phyloP scores from a whole-genome alignment of 225 moss, liverwort and hornwort genomes.

The Ulota crispa region DNA sequence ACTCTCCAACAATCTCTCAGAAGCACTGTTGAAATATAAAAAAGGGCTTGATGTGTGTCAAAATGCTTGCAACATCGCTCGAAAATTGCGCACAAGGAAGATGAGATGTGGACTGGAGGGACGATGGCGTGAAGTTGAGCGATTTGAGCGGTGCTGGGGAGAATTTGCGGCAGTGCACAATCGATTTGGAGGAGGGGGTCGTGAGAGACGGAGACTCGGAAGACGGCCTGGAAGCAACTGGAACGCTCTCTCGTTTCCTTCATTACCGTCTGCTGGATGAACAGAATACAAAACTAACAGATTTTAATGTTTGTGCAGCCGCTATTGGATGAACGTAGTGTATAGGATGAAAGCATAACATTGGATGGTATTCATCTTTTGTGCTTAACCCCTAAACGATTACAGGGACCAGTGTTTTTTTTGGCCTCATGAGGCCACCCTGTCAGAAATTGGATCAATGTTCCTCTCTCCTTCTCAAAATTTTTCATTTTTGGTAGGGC shows the following conservation, averaged over 20 bases:
- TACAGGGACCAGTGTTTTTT: too few relatives aligned
- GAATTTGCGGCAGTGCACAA: neutral
- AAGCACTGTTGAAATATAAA: neutral
- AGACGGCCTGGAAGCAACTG: slow-evolving; percentile 22
- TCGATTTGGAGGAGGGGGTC: neutral
- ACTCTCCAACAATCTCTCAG: neutral
- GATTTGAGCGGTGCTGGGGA: neutral
- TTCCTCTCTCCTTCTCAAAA: too few relatives aligned
- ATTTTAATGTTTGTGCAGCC: neutral
- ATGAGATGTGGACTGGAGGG: too few relatives aligned
- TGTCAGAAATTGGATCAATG: too few relatives aligned
- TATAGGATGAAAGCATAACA: too few relatives aligned
- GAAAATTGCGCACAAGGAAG: too few relatives aligned
- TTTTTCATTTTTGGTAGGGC: too few relatives aligned
- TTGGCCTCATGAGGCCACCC: too few relatives aligned
- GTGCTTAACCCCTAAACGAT: too few relatives aligned
- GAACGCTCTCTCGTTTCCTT: slow-evolving; percentile 21
- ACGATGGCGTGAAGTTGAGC: neutral
- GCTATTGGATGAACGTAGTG: too few relatives aligned
- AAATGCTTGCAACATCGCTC: neutral
- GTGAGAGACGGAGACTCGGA: neutral
- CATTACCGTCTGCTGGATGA: neutral
- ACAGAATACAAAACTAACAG: neutral
- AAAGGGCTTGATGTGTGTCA: neutral
- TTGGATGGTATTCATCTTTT: too few relatives aligned